Conservation (phyloP, 164 flowering plant species). For the Dillenia turbinata region DNA sequence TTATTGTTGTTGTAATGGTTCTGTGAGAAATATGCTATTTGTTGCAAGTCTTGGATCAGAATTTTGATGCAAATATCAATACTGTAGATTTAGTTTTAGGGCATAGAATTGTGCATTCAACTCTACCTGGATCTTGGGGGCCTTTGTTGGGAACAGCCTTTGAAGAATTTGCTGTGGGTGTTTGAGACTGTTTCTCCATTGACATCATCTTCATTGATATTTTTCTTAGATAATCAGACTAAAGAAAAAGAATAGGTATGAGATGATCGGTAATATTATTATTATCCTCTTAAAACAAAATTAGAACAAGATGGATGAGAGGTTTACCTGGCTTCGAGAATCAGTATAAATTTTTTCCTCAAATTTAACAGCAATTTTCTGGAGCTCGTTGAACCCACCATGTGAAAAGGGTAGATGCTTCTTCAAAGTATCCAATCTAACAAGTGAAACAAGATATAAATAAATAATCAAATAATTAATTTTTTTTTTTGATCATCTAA, state of each 20-base stretch:
- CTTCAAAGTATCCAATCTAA: constrained; percentile 42
- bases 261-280: background rate
- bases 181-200: constrained; percentile 59
- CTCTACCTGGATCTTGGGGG: constrained; percentile 41
- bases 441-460: background rate
- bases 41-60: background rate
- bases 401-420: constrained; percentile 34
- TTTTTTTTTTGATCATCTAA: background rate
- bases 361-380: constrained; percentile 47
- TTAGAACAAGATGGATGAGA: background rate
- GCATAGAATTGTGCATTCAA: background rate
- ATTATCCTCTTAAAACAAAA: background rate
- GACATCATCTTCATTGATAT: constrained; percentile 69
- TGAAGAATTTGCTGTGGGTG: constrained; percentile 21
- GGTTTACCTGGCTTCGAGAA: constrained; percentile 38
- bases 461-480: background rate
- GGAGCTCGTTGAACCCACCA: constrained; percentile 38
- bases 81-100: background rate
- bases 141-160: constrained; percentile 21
- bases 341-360: constrained; percentile 40
- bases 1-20: background rate
- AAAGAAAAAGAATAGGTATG: constrained; percentile 1
- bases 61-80: background rate
- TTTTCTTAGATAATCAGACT: constrained; percentile 64
- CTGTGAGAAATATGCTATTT: background rate